phyloP scores from a whole-genome alignment of 1,284 basidiomycete genomes.

The Papiliotrema flavescens region DNA sequence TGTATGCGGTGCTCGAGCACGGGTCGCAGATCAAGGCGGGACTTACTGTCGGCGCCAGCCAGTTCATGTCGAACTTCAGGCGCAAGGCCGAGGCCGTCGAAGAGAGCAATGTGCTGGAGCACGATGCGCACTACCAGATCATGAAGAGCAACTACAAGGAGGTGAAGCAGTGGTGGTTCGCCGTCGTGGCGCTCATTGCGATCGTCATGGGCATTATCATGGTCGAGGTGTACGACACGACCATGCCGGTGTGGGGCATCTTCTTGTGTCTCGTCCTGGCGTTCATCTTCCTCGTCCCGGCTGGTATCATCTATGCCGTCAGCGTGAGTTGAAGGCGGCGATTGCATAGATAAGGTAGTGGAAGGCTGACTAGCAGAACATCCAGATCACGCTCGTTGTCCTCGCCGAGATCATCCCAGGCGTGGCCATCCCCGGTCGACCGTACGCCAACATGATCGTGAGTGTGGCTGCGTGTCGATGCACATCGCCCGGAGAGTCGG shows the following conservation, averaged over 20 bases:
- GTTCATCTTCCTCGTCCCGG: constrained; percentile 54
- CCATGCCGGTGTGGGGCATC: constrained; percentile 62
- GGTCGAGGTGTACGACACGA: constrained; percentile 55
- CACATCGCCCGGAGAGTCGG: too few species aligned
- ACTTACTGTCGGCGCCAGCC: constrained; percentile 19
- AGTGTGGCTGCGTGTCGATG: too few species aligned
- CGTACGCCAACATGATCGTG: constrained; percentile 61
- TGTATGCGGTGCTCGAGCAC: constrained; percentile 37
- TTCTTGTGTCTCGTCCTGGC: constrained; percentile 47
- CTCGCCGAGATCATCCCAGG: constrained; percentile 57
- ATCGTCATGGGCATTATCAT: constrained; percentile 26
- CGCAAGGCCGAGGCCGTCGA: constrained; percentile 1
- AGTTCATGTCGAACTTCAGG: neutral
- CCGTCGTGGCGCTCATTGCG: constrained; percentile 4
- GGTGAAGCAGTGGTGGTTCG: constrained; percentile 14
- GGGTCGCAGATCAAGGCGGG: constrained; percentile 44
- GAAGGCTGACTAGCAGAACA: constrained; percentile 3
- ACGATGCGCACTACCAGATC: constrained; percentile 32
- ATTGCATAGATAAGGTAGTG: neutral
- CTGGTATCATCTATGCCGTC: constrained; percentile 58
- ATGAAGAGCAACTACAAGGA: constrained; percentile 4
- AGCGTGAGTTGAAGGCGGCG: constrained; percentile 31
- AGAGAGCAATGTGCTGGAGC: constrained; percentile 25
- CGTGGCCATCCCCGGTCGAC: constrained; percentile 52
- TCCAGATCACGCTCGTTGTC: constrained; percentile 16